A percentile compares a stretch with the other conserved stretches of the same genome.
Conservation (phyloP, 208 protist genomes). For the Trypanosoma platydactyli region DNA sequence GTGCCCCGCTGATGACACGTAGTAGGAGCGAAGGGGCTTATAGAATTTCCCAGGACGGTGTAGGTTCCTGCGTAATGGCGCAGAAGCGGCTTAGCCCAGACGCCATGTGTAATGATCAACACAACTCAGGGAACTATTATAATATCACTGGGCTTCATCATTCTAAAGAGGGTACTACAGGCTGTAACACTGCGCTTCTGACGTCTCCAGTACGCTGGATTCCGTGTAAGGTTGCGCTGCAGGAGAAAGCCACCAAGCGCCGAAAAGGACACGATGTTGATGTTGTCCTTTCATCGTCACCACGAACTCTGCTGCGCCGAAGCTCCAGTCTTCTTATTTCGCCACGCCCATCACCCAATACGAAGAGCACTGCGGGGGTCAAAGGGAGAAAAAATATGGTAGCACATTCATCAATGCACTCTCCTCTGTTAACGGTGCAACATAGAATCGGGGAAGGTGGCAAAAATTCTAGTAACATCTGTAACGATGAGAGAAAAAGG, state of each 20-base stretch:
- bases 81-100: neutral
- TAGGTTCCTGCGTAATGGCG: neutral
- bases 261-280: too few species aligned
- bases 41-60: neutral
- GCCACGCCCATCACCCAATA: neutral
- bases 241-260: neutral
- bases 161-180: neutral
- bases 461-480: neutral
- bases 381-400: neutral
- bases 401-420: neutral
- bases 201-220: slow-evolving; percentile 4
- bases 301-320: neutral
- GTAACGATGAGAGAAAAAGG: neutral
- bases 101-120: neutral
- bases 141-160: neutral
- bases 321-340: slow-evolving; percentile 13
- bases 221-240: neutral
- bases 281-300: neutral
- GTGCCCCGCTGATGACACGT: slow-evolving; percentile 3
- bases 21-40: neutral
- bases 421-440: neutral
- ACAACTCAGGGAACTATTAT: neutral
- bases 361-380: neutral
- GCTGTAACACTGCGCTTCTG: neutral
- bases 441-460: neutral